Base-by-base conservation (phyloP, 371 early-diverging fungal species). In the Circinella minor region DNA sequence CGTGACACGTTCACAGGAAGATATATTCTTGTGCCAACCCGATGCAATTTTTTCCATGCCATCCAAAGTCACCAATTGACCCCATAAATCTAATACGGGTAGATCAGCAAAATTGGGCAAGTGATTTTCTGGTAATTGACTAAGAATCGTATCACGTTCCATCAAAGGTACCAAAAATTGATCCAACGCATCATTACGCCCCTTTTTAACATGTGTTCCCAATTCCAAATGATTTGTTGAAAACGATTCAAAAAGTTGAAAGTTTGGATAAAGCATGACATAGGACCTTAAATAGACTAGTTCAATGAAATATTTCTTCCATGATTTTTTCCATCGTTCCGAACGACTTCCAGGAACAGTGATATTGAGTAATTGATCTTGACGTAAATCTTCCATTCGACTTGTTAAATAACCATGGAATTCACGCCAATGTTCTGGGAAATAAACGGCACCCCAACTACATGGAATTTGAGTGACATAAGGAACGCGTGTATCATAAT, bases 391-490 rank as follows among this genome's bases (percentile, higher is more conserved):
- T 60, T 81, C 76, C 55, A 88, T 54, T 8, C 86, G 82, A 18
- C 75, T 81, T 5, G 83, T 78, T 5, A 89, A 69, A 69, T 86
- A 88, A 37, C 77, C 74, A 55, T 88, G 90, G 66, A 88, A 90
- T 69, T 89, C 88, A 34, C 86, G 80, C 90, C 90, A 90, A 47
- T 88, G 84, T 55, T 90, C 89, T 8, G 90, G 90, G 68, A 90
- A 90, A 63, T 89, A 90, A 15, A 89, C 86, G 8, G 89, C 90
- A 11, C 90, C 90, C 90, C 90, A 90, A 63, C 88, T 87, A 70
- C 90, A 90, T 5, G 90, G 90, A 1, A 90, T 77, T 46, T 87
- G 89, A 11, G 76, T 74, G 3, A 86, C 71, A 72, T 86, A 90
- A 1, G 90, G 90, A 4, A 81, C 76, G 37, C 81, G 72, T 15